Conservation (phyloP, 331 rosid genomes). For the Malus hybrid region DNA sequence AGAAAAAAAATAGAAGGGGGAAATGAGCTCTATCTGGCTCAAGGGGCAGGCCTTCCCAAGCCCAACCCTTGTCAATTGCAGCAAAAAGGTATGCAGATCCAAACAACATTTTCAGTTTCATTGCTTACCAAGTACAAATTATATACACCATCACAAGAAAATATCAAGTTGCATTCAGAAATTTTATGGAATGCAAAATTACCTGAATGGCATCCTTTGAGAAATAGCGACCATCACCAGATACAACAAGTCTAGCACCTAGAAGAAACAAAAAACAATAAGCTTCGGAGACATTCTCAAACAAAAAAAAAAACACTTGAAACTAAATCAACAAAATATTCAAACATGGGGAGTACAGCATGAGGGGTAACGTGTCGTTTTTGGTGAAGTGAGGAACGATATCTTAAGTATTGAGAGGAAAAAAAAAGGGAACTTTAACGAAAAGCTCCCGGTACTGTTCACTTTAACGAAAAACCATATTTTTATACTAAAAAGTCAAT, state of each 20-base stretch:
- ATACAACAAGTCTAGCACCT: conserved; percentile 96
- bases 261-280: conserved; percentile 5
- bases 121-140: neutral
- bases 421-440: too few relatives aligned
- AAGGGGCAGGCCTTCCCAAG: neutral
- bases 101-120: neutral
- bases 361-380: neutral
- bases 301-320: neutral
- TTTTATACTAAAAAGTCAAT: too few relatives aligned
- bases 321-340: neutral
- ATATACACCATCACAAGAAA: neutral
- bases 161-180: neutral
- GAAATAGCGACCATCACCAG: conserved; percentile 97
- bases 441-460: too few relatives aligned
- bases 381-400: neutral
- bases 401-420: too few relatives aligned
- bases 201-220: conserved; percentile 98
- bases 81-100: neutral
- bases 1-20: neutral
- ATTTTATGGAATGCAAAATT: neutral
- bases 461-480: too few relatives aligned
- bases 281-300: neutral
- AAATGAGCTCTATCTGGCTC: neutral
- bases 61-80: neutral
- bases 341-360: neutral